These are phyloP conservation scores for Phytomonas sp. DNA, from an alignment of 208 protist genomes.

Conservation along the genomic window DNA sequence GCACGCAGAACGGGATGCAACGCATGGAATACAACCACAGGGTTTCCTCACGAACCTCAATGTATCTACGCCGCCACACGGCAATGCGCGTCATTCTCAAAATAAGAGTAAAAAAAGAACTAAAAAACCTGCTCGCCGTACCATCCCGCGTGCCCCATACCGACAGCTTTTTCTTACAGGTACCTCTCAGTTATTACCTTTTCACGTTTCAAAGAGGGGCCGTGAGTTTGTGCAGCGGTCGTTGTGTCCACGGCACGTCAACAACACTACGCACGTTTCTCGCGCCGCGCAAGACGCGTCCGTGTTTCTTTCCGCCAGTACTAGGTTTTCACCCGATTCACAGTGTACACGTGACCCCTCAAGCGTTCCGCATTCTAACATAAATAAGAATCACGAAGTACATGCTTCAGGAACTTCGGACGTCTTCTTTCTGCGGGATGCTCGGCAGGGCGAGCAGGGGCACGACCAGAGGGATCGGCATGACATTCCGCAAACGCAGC, in stretches of 20 bases:
- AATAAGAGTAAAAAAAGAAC: not conserved
- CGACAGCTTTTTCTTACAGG: slow-evolving; percentile 33
- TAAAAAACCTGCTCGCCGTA: slow-evolving; percentile 7
- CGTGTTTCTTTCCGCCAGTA: not conserved
- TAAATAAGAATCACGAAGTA: not conserved
- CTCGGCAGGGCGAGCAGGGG: not conserved
- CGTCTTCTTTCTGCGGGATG: not conserved
- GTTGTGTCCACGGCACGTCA: not conserved
- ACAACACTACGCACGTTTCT: not conserved
- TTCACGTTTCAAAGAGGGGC: slow-evolving; percentile 1
- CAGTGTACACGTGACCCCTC: not conserved
- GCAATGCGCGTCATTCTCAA: not conserved
- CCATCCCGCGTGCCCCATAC: slow-evolving; percentile 23
- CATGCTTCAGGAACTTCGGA: not conserved
- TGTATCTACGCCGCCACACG: not conserved
- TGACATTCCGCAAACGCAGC: not conserved
- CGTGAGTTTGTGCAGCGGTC: not conserved
- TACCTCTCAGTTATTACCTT: not conserved
- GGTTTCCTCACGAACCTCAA: not conserved
- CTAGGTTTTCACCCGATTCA: not conserved
- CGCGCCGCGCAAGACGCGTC: not conserved
- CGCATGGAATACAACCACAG: not conserved
- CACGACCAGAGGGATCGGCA: not conserved
- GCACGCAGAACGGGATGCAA: not conserved
- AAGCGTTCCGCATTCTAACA: not conserved